Evolutionary conservation across 2,329 filamentous ascomycete species (phyloP).

Genomic region (Parastagonospora nodorum): DNA sequence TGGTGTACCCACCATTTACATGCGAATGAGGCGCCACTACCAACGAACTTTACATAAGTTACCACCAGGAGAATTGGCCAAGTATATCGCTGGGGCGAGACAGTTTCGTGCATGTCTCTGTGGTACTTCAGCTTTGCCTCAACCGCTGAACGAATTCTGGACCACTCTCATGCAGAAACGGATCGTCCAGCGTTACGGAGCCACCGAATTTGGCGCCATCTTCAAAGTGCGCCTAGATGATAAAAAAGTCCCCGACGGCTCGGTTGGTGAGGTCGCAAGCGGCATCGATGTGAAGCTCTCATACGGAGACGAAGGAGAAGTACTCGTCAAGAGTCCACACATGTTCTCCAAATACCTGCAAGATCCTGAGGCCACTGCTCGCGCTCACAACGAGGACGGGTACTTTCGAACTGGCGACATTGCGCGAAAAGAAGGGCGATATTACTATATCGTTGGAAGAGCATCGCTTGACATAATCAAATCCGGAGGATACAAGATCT

Average conservation of each 20-base stretch:
- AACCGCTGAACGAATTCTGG: slow-evolving; percentile 59
- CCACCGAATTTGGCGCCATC: slow-evolving; percentile 52
- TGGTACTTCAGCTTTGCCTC: slow-evolving; percentile 56
- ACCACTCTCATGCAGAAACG: slow-evolving; percentile 48
- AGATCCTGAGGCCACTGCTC: slow-evolving; percentile 52
- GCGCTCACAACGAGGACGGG: slow-evolving; percentile 53
- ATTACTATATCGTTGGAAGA: slow-evolving; percentile 60
- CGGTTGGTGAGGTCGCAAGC: slow-evolving; percentile 44
- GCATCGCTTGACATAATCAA: slow-evolving; percentile 61
- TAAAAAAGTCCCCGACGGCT: slow-evolving; percentile 32
- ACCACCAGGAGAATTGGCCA: slow-evolving; percentile 32
- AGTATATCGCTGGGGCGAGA: slow-evolving; percentile 52
- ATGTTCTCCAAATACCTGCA: slow-evolving; percentile 50
- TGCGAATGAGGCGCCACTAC: slow-evolving; percentile 44
- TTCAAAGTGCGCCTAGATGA: slow-evolving; percentile 49
- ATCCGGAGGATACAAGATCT: slow-evolving; percentile 61
- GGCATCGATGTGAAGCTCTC: slow-evolving; percentile 50
- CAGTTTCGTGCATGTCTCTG: slow-evolving; percentile 51
- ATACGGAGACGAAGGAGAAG: slow-evolving; percentile 55
- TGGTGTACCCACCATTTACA: slow-evolving; percentile 45
- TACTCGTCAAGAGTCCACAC: slow-evolving; percentile 49
- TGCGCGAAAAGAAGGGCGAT: slow-evolving; percentile 48
- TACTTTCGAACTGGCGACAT: slow-evolving; percentile 58
- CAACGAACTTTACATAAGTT: slow-evolving; percentile 41
- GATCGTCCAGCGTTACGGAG: slow-evolving; percentile 53